Percentiles rank a stretch among this genome's conserved stretches.
phyloP scores from a whole-genome alignment of 768 basidiomycete genomes.

The Kwoniella sp. region DNA sequence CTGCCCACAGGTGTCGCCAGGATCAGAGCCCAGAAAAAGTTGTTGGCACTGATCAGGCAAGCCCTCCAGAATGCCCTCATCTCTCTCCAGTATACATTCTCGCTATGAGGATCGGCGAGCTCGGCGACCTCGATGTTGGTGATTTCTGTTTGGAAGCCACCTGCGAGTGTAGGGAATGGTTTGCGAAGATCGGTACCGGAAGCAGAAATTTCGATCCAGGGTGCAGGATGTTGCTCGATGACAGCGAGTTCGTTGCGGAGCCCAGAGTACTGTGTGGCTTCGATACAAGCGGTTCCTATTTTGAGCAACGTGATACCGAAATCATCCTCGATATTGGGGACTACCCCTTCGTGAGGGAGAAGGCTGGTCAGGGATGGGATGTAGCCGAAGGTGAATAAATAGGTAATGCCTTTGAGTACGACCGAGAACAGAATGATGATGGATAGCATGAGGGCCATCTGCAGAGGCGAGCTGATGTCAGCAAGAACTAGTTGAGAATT shows the following conservation, averaged over 20 bases:
- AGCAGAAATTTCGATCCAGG: conserved; percentile 39
- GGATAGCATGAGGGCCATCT: conserved; percentile 45
- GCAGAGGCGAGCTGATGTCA: neutral
- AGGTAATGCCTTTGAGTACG: conserved; percentile 40
- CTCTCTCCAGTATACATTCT: conserved; percentile 34
- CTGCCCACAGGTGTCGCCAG: conserved; percentile 33
- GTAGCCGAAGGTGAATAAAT: conserved; percentile 49
- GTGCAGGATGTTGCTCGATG: conserved; percentile 31
- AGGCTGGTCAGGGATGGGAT: conserved; percentile 43
- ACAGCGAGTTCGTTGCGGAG: conserved; percentile 43
- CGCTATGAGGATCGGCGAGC: conserved; percentile 27
- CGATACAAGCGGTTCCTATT: conserved; percentile 48
- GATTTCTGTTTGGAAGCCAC: conserved; percentile 45
- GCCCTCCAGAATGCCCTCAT: conserved; percentile 35
- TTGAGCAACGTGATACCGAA: conserved; percentile 49
- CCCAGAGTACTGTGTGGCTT: conserved; percentile 47
- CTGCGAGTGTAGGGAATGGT: conserved; percentile 2
- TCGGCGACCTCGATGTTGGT: conserved; percentile 40
- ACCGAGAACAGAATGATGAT: conserved; percentile 39
- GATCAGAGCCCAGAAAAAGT: conserved; percentile 21
- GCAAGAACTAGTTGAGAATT: neutral
- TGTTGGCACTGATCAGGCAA: conserved; percentile 3
- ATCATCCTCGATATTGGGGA: conserved; percentile 45
- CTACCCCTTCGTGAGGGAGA: conserved; percentile 42
- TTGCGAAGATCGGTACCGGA: conserved; percentile 26